These are phyloP conservation scores for Termitomyces sp. DNA, from an alignment of 768 basidiomycete genomes.

Conservation along the genomic window DNA sequence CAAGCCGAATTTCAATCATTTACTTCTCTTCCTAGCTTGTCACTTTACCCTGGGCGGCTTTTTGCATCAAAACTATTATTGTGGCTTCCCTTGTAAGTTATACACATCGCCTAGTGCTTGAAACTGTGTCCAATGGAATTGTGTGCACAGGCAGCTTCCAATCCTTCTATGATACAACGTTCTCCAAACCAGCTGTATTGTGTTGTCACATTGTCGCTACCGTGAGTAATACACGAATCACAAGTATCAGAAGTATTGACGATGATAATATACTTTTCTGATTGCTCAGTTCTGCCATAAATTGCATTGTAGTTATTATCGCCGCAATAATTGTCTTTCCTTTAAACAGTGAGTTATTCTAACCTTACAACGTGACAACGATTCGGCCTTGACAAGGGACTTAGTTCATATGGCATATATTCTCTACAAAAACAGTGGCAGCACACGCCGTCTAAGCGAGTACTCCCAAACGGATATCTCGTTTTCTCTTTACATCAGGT, in stretches of 20 bases:
- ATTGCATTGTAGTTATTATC: not conserved
- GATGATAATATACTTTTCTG: not conserved
- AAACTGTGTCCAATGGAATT: not conserved
- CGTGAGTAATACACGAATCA: not conserved
- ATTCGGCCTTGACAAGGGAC: not conserved
- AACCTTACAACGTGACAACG: not conserved
- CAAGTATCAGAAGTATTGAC: not conserved
- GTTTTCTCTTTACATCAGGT: not conserved
- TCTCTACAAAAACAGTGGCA: not conserved
- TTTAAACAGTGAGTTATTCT: not conserved
- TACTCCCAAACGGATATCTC: not conserved
- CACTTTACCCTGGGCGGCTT: not conserved
- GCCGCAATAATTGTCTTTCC: not conserved
- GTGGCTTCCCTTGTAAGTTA: not conserved
- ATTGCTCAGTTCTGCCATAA: not conserved
- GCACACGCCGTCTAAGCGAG: not conserved
- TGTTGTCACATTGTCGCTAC: not conserved
- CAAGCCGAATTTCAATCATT: not conserved
- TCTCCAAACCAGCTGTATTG: not conserved
- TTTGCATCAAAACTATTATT: not conserved
- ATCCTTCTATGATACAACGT: not conserved
- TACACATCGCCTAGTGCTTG: not conserved
- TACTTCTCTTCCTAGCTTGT: not conserved
- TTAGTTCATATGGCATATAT: not conserved
- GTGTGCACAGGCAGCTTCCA: not conserved